Evolutionary conservation across 495 filamentous ascomycete genomes (phyloP).

Genomic region (Cercophora scortea): DNA sequence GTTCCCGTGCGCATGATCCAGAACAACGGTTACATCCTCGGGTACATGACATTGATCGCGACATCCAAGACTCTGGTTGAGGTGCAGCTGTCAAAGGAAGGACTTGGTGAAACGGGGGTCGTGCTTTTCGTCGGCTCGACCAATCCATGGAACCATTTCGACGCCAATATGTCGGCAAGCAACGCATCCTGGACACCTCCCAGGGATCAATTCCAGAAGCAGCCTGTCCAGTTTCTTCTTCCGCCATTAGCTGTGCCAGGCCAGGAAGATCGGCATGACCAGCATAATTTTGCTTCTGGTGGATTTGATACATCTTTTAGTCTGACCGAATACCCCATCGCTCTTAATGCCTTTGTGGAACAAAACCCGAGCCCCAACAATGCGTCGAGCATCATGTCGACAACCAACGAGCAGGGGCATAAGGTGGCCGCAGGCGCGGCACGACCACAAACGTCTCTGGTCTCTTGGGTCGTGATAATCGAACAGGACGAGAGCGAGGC

Average conservation of each 20-base stretch:
- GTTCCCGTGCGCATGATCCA: slow-evolving; percentile 62
- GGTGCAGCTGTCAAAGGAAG: slow-evolving; percentile 54
- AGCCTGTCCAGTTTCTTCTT: slow-evolving; percentile 38
- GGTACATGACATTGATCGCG: slow-evolving; percentile 68
- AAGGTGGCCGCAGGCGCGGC: slow-evolving; percentile 67
- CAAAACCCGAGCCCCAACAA: slow-evolving; percentile 44
- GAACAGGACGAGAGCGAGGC: slow-evolving; percentile 70
- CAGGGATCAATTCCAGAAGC: slow-evolving; percentile 24
- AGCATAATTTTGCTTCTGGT: slow-evolving; percentile 31
- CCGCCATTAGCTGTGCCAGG: slow-evolving; percentile 29
- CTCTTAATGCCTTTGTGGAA: slow-evolving; percentile 43
- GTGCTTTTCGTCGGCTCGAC: slow-evolving; percentile 61
- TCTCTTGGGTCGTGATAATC: slow-evolving; percentile 73
- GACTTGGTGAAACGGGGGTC: slow-evolving; percentile 57
- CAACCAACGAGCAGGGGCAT: slow-evolving; percentile 58
- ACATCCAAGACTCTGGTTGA: slow-evolving; percentile 50
- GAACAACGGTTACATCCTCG: slow-evolving; percentile 51
- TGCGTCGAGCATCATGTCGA: slow-evolving; percentile 55
- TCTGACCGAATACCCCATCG: slow-evolving; percentile 49
- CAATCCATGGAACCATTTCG: slow-evolving; percentile 58
- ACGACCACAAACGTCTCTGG: slow-evolving; percentile 52
- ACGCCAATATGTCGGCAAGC: slow-evolving; percentile 22
- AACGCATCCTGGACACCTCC: slow-evolving; percentile 26
- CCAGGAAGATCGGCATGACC: slow-evolving; percentile 38
- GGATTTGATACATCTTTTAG: slow-evolving; percentile 45